A percentile compares a stretch with the other conserved stretches of the same genome.
These are phyloP conservation scores for Saccharomycopsis synnaedendra DNA, from an alignment of 805 yeast species.

Conservation along the genomic window DNA sequence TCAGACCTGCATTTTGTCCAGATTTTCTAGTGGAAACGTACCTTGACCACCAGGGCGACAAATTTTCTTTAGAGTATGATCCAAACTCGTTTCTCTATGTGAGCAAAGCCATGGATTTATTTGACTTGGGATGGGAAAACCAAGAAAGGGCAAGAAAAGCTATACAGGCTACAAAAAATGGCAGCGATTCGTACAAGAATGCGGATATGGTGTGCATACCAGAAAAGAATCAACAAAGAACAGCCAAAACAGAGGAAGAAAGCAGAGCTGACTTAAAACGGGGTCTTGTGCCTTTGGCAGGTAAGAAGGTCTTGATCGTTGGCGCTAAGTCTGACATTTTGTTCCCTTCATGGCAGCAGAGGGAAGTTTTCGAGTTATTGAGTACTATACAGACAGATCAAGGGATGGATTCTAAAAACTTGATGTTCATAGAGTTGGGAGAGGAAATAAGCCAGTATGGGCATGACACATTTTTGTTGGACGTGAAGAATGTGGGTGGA, in stretches of 20 bases:
- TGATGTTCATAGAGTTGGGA: slow-evolving; percentile 63
- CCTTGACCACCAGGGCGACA: slow-evolving; percentile 89
- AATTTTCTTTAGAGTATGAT: slow-evolving; percentile 84
- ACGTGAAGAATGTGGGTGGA: slow-evolving; percentile 67
- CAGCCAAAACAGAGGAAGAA: slow-evolving; percentile 41
- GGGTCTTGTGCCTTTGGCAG: slow-evolving; percentile 55
- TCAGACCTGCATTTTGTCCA: slow-evolving; percentile 82
- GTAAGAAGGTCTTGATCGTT: slow-evolving; percentile 60
- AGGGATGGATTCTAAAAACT: slow-evolving; percentile 23
- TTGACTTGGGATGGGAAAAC: slow-evolving; percentile 56
- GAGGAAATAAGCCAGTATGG: slow-evolving; percentile 74
- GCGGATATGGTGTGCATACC: slow-evolving; percentile 18
- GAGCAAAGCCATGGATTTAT: slow-evolving; percentile 90
- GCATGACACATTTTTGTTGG: slow-evolving; percentile 82
- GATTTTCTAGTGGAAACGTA: slow-evolving; percentile 89
- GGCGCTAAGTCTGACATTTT: slow-evolving; percentile 91
- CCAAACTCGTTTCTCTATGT: slow-evolving; percentile 81
- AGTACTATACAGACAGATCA: slow-evolving; percentile 24
- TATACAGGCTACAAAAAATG: not conserved
- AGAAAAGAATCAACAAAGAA: slow-evolving; percentile 19
- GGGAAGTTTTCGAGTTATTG: slow-evolving; percentile 61
- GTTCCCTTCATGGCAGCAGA: slow-evolving; percentile 92
- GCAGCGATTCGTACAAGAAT: not conserved
- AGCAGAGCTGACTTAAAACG: slow-evolving; percentile 46
- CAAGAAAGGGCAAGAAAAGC: slow-evolving; percentile 21